phyloP scores from a whole-genome alignment of 192 early-diverging fungal species.

The Coemansia sp. region DNA sequence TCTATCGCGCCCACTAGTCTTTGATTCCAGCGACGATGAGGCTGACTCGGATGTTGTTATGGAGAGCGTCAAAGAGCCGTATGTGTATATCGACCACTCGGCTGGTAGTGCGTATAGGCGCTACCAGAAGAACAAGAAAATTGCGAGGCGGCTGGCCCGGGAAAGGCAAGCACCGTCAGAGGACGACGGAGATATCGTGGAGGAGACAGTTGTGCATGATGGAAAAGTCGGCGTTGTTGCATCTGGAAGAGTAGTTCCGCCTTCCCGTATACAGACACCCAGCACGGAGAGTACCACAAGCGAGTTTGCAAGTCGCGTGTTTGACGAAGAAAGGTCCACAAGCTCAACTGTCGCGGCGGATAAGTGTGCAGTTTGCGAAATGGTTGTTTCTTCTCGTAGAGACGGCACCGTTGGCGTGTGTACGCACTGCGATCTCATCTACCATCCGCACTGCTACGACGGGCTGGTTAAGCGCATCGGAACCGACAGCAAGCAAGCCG shows the following conservation, averaged over 20 bases:
- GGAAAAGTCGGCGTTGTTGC: neutral
- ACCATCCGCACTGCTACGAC: constrained; percentile 19
- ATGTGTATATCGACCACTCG: constrained; percentile 21
- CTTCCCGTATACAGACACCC: neutral
- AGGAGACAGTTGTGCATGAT: neutral
- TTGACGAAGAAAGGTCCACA: neutral
- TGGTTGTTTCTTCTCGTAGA: neutral
- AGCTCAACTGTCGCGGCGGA: too few species aligned
- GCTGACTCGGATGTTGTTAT: neutral
- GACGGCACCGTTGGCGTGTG: neutral
- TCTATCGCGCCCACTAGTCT: neutral
- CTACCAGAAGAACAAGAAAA: neutral
- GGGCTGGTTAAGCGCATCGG: constrained; percentile 5
- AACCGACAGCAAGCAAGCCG: neutral
- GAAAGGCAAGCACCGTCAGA: neutral
- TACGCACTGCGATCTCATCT: constrained; percentile 9
- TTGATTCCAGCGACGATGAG: neutral
- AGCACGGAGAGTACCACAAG: neutral
- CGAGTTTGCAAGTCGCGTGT: neutral
- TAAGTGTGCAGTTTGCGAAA: neutral
- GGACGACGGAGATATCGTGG: neutral
- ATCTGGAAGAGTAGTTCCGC: neutral
- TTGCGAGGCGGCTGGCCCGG: neutral
- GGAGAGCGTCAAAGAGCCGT: neutral
- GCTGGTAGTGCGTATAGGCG: neutral